Evolutionary conservation across 1,284 basidiomycete genomes (phyloP).

Genomic region (Boletus smithii): DNA sequence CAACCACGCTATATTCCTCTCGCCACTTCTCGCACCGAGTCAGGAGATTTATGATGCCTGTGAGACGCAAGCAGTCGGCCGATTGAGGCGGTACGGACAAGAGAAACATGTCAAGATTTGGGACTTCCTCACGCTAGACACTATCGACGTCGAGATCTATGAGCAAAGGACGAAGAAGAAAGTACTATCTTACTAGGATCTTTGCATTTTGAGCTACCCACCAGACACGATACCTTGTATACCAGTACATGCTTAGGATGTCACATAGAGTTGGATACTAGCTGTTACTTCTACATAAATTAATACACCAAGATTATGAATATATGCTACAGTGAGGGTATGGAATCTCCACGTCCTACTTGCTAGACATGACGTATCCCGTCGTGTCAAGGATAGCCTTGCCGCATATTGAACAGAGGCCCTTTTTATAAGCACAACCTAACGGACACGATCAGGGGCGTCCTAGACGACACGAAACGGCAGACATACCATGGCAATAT

Average conservation of each 20-base stretch:
- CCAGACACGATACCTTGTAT: conserved; percentile 14
- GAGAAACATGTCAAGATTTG: conserved; percentile 76
- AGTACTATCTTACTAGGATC: conserved; percentile 19
- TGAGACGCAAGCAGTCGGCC: conserved; percentile 89
- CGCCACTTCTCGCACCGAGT: conserved; percentile 76
- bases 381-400: conserved; percentile 78
- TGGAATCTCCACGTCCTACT: no score
- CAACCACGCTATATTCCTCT: conserved; percentile 94
- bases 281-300: no score
- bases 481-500: conserved; percentile 71
- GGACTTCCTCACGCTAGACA: conserved; percentile 77
- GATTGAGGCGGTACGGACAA: conserved; percentile 85
- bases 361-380: conserved; percentile 79
- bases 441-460: conserved; percentile 4
- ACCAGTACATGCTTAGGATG: conserved; percentile 1
- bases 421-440: conserved; percentile 86
- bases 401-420: conserved; percentile 79
- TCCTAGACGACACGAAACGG: conserved; percentile 6
- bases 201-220: conserved; percentile 5
- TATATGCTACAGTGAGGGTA: conserved; percentile 25
- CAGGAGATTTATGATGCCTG: conserved; percentile 83
- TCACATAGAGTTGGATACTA: no score
- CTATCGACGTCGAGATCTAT: conserved; percentile 84
- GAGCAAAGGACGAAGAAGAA: conserved; percentile 43
- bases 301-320: no score